Conservation (phyloP, 805 yeast genomes). For the Cyberlindnera japonica region DNA sequence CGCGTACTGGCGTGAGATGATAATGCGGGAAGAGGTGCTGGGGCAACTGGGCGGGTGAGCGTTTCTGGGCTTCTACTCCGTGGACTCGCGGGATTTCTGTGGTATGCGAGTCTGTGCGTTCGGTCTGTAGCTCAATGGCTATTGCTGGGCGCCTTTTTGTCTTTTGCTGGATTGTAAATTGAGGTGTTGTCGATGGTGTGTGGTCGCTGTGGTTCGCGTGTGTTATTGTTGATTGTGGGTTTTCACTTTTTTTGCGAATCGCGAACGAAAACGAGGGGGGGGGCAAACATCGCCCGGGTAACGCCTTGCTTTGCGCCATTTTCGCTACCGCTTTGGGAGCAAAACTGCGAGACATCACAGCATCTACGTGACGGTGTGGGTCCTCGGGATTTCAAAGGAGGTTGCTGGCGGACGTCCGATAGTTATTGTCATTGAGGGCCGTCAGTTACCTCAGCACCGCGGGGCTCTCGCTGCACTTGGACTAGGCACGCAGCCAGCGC, state of each 20-base stretch:
- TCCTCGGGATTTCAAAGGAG: too few relatives aligned
- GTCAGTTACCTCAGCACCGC: too few relatives aligned
- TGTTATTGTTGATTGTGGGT: conserved; percentile 10
- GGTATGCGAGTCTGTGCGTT: neutral
- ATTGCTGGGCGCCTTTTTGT: neutral
- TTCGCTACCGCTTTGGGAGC: neutral
- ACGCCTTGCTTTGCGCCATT: neutral
- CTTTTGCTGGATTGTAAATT: neutral
- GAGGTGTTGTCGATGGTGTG: conserved; percentile 3
- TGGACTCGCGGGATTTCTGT: neutral
- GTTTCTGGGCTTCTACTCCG: too few relatives aligned
- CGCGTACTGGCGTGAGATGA: conserved; percentile 6
- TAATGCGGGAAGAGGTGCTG: conserved; percentile 3
- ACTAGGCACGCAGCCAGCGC: too few relatives aligned
- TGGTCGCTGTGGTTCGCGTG: conserved; percentile 17
- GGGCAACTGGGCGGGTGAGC: conserved; percentile 2
- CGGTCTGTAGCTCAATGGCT: conserved; percentile 4
- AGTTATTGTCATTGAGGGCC: too few relatives aligned
- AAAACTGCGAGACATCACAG: too few relatives aligned
- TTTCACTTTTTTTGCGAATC: conserved; percentile 10
- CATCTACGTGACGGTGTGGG: too few relatives aligned
- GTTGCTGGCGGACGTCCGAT: too few relatives aligned
- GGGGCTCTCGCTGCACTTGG: too few relatives aligned
- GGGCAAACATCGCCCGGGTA: conserved; percentile 14
- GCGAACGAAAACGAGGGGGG: conserved; percentile 6